Evolutionary conservation across 805 yeast species (phyloP).

Genomic region (Teunomyces tritomae): DNA sequence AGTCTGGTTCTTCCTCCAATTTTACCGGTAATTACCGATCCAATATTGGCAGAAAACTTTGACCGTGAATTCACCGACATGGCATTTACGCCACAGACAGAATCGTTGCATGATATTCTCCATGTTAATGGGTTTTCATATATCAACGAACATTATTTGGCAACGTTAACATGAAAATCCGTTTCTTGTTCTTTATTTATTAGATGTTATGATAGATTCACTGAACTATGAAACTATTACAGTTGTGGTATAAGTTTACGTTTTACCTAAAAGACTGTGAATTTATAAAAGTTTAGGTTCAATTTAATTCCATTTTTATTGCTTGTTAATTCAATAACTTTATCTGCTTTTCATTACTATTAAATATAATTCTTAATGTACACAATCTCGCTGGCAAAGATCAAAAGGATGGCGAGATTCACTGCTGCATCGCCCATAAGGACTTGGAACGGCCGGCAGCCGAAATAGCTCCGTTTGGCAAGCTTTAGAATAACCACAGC

Average conservation of each 20-base stretch:
- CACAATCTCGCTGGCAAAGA: not conserved
- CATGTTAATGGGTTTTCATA: constrained; percentile 42
- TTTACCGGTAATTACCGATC: constrained; percentile 42
- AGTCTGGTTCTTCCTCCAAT: constrained; percentile 35
- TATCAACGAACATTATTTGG: constrained; percentile 37
- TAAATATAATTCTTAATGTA: not conserved
- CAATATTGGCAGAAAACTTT: constrained; percentile 44
- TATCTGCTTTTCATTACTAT: no score
- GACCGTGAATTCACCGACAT: constrained; percentile 42
- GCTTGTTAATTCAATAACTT: no score
- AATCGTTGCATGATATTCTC: constrained; percentile 25
- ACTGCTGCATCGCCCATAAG: not conserved
- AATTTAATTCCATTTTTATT: no score
- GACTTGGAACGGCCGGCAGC: not conserved
- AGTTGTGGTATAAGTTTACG: no score
- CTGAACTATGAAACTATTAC: no score
- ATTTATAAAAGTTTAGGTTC: no score
- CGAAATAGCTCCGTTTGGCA: not conserved
- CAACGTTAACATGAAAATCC: not conserved
- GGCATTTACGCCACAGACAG: constrained; percentile 30
- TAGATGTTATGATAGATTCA: no score
- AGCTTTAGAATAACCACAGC: not conserved
- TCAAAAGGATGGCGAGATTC: not conserved
- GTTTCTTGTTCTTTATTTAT: no score
- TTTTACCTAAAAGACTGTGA: no score